A percentile compares a stretch with the other conserved stretches of the same genome.
Conservation (phyloP, 805 yeast genomes). For the Sungouiozyma ichnusensis region DNA sequence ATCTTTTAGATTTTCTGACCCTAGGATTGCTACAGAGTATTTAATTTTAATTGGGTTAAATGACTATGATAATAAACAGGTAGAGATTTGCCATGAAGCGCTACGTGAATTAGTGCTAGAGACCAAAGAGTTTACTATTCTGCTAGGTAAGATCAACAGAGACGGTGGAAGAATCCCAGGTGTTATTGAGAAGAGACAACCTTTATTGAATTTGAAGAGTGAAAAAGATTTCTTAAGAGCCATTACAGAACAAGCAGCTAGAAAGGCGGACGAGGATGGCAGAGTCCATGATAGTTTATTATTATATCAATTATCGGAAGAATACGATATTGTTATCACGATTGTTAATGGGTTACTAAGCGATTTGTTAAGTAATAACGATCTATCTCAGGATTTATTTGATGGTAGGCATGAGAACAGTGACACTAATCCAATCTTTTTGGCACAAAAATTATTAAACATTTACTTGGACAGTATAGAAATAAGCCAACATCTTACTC, state of each 20-base stretch:
- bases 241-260: conserved; percentile 79
- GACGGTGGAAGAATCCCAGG: conserved; percentile 78
- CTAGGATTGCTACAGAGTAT: conserved; percentile 87
- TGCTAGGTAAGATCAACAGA: conserved; percentile 73
- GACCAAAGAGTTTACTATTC: conserved; percentile 69
- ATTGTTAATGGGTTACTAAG: conserved; percentile 70
- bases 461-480: conserved; percentile 37
- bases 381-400: conserved; percentile 46
- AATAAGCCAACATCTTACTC: conserved; percentile 45
- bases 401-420: conserved; percentile 28
- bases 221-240: conserved; percentile 51
- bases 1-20: conserved; percentile 74
- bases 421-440: conserved; percentile 34
- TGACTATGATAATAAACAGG: conserved; percentile 34
- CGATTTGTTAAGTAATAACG: conserved; percentile 63
- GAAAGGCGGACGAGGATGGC: conserved; percentile 84
- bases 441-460: conserved; percentile 28
- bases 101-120: conserved; percentile 75
- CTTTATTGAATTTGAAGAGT: conserved; percentile 47
- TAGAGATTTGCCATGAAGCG: conserved; percentile 60
- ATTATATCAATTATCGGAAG: conserved; percentile 80
- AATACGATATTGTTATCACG: conserved; percentile 67
- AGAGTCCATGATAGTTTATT: conserved; percentile 74
- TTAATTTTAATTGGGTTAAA: conserved; percentile 57
- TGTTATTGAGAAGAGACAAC: conserved; percentile 66